phyloP scores from a whole-genome alignment of 768 basidiomycete species.

The Leucosporidium creatinivorum region DNA sequence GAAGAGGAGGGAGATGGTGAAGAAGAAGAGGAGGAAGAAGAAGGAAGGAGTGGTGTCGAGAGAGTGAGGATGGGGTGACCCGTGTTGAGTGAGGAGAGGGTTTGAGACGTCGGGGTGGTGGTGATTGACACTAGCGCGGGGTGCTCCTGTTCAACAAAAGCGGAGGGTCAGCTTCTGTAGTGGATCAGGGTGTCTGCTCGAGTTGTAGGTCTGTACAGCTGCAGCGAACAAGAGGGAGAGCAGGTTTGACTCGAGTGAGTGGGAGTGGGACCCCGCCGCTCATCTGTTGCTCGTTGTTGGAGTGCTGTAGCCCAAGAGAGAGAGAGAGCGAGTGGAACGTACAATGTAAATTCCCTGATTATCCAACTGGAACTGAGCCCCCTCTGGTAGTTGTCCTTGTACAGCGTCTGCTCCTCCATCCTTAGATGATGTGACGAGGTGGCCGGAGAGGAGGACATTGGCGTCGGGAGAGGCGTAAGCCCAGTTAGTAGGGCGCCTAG shows the following conservation, averaged over 20 bases:
- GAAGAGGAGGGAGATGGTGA: neutral
- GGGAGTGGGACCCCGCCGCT: too few species aligned
- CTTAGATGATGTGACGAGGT: neutral
- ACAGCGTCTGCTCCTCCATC: too few species aligned
- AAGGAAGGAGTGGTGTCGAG: slow-evolving; percentile 9
- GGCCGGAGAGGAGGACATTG: slow-evolving; percentile 6
- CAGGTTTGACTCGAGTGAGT: too few species aligned
- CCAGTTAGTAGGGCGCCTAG: neutral
- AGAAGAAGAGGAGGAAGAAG: neutral
- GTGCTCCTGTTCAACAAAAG: slow-evolving; percentile 21
- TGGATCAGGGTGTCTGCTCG: too few species aligned
- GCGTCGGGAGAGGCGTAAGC: slow-evolving; percentile 14
- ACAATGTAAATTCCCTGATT: slow-evolving; percentile 16
- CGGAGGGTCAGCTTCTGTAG: too few species aligned
- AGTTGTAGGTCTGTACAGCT: too few species aligned
- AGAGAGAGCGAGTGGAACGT: neutral
- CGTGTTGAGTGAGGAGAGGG: slow-evolving; percentile 24
- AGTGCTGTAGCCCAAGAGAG: too few species aligned
- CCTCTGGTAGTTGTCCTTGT: slow-evolving; percentile 2
- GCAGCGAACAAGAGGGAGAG: too few species aligned
- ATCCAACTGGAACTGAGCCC: slow-evolving; percentile 11
- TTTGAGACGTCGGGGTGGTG: slow-evolving; percentile 19
- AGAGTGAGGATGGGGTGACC: slow-evolving; percentile 21
- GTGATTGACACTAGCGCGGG: slow-evolving; percentile 14
- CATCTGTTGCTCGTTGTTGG: too few species aligned